A percentile compares a stretch with the other conserved stretches of the same genome.
Evolutionary conservation across 164 flowering plant genomes (phyloP).

Genomic region (Taxillus chinensis): DNA sequence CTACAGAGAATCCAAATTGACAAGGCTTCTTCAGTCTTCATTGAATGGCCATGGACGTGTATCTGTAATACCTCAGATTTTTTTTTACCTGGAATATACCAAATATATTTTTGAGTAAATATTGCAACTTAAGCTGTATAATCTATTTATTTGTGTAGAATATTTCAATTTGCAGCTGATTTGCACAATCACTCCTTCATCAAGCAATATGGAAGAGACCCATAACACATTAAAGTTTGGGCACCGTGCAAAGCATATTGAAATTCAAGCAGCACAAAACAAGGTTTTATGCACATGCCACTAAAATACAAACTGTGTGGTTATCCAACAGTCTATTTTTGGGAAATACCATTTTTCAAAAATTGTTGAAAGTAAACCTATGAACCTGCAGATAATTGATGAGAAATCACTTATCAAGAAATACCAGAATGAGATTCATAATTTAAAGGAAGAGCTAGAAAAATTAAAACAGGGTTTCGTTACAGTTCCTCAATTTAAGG

Average conservation of each 20-base stretch:
- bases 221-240: constrained; percentile 98
- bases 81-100: not conserved
- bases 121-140: not conserved
- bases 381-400: constrained; percentile 72
- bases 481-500: constrained; percentile 46
- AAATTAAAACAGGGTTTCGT: constrained; percentile 70
- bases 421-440: constrained; percentile 84
- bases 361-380: constrained; percentile 8
- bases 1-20: constrained; percentile 90
- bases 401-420: constrained; percentile 97
- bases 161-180: constrained; percentile 54
- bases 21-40: constrained; percentile 92
- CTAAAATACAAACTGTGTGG: not conserved
- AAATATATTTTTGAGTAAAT: not conserved
- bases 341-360: constrained; percentile 2
- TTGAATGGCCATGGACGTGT: constrained; percentile 96
- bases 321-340: constrained; percentile 4
- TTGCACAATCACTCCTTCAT: constrained; percentile 92
- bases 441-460: constrained; percentile 83
- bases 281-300: constrained; percentile 30
- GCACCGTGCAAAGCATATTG: constrained; percentile 95
- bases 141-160: not conserved
- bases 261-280: constrained; percentile 94
- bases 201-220: constrained; percentile 92
- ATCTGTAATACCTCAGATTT: constrained; percentile 51